Base-by-base conservation (phyloP, 2,329 filamentous ascomycete species). In the Fusarium sp. region DNA sequence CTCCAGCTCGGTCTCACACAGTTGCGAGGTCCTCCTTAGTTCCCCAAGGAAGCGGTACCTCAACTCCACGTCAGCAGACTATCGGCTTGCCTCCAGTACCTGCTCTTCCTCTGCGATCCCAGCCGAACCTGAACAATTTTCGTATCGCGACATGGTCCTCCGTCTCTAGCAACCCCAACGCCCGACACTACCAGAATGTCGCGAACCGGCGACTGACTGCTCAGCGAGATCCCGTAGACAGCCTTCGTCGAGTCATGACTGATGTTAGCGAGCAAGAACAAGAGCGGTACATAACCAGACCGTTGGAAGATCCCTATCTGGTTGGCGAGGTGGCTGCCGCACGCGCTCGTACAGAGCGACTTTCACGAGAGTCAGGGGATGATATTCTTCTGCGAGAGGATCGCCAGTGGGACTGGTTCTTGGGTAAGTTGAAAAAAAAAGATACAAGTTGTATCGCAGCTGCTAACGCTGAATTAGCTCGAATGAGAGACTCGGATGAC, bases 301-400 rank as follows among this genome's bases (percentile, higher is more conserved):
- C 90, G 6, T 84, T 91, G 24, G 91, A 93, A 81, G 91, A 93
- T 73, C 91, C 91, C 1, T 87, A 91, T 64, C 83, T 93, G 15
- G 91, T 93, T 5, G 91, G 91, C 39, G 90, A 92, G 81, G 86
- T 86, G 57, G 91, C 90, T 8, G 91, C 91, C 5, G 84, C 85
- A 15, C 81, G 85, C 70, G 90, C 90, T 13, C 84, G 89, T 48
- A 81, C 83, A n/a, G 88, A 89, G 77, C 85, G 91, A 69, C 80
- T 91, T 35, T 85, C 85, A n/a, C 83, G 87, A 59, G 88, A 91
- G 81, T 85, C 84, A 44, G 85, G 85, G 2, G 87, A 88, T 32
- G 88, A 89, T 66, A 81, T 90, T 47, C 81, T 92, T 62, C 81
- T 87, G 48, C 83, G 85, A 38, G 89, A 91, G 81, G 88, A 91